A percentile compares a stretch with the other conserved stretches of the same genome.
Conservation (phyloP, 164 flowering plant species). For the Nelumbo lutea region DNA sequence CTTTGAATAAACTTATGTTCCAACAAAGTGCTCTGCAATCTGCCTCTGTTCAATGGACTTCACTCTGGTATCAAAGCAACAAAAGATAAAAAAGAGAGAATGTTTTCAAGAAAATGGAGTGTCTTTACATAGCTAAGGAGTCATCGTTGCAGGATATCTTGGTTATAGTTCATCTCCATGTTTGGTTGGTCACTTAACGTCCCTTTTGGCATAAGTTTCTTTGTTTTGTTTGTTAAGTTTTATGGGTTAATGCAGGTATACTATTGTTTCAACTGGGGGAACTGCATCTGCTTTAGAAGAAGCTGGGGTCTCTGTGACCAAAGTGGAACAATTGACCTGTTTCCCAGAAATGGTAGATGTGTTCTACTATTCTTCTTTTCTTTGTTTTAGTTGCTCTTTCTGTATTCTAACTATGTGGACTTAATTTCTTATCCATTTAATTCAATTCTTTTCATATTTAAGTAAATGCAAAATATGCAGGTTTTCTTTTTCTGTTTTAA, state of each 20-base stretch:
- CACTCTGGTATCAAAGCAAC: no score
- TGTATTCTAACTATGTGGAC: no score
- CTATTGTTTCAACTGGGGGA: conserved; percentile 98
- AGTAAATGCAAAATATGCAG: neutral
- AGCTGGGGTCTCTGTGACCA: conserved; percentile 80
- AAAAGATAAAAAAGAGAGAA: neutral
- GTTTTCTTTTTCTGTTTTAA: no score
- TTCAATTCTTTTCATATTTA: no score
- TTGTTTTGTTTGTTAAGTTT: neutral
- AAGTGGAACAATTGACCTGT: conserved; percentile 83
- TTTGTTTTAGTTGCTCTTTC: conserved; percentile 4
- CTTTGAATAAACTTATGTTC: no score
- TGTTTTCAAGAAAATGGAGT: neutral
- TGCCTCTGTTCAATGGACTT: no score
- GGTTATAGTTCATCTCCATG: neutral
- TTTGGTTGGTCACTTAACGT: neutral
- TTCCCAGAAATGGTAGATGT: conserved; percentile 93
- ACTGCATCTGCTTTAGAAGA: conserved; percentile 79
- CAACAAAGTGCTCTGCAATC: no score
- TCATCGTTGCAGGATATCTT: neutral
- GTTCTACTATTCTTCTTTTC: neutral
- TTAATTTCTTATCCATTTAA: neutral
- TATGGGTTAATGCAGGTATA: conserved; percentile 39
- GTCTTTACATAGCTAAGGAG: neutral
- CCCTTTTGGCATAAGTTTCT: no score